phyloP scores from a whole-genome alignment of 78 protist genomes.

The Monosiga brevicollis region DNA sequence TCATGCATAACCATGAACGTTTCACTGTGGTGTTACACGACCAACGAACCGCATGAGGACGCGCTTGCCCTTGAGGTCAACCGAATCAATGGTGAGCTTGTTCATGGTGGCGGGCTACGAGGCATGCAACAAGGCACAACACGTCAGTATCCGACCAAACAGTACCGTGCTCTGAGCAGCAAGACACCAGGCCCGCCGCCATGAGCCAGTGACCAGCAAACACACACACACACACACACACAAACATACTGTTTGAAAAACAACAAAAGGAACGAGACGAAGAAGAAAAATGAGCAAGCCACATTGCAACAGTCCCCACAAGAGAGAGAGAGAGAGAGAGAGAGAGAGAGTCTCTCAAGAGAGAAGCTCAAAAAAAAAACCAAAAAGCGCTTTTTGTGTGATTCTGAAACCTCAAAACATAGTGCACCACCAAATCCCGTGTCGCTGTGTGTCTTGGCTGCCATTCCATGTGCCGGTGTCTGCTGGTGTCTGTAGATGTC shows the following conservation, averaged over 20 bases:
- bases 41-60: conserved; percentile 66
- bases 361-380: no score
- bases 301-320: no score
- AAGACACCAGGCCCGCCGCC: not conserved
- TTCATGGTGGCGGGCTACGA: not conserved
- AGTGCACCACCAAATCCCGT: no score
- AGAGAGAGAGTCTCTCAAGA: not conserved
- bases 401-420: no score
- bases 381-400: no score
- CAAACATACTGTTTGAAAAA: not conserved
- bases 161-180: not conserved
- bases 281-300: not conserved
- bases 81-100: conserved; percentile 45
- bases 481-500: no score
- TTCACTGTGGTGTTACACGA: no score
- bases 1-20: not conserved
- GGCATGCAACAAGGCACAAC: not conserved
- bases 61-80: conserved; percentile 72
- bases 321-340: not conserved
- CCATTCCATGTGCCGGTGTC: no score
- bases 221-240: not conserved
- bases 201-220: not conserved
- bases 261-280: not conserved
- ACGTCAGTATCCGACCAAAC: not conserved
- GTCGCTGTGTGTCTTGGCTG: no score